Conservation (phyloP, 257 asterid species). For the Scutellaria minor region DNA sequence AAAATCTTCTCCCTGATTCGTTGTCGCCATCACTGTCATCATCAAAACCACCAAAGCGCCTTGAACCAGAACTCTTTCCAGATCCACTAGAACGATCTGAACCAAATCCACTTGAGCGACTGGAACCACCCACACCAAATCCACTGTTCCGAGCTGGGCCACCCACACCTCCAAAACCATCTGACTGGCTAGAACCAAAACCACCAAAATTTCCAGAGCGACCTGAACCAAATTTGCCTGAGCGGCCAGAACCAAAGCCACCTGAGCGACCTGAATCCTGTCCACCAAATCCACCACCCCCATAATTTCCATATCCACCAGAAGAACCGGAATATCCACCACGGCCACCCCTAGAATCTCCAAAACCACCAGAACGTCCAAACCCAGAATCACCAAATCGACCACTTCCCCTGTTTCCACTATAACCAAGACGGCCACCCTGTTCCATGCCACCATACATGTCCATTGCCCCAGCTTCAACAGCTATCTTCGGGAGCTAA, state of each 20-base stretch:
- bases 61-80: slow-evolving; percentile 42
- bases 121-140: slow-evolving; percentile 51
- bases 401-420: slow-evolving; percentile 51
- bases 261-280: slow-evolving; percentile 43
- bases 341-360: slow-evolving; percentile 45
- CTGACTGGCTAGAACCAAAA: slow-evolving; percentile 50
- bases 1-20: background rate
- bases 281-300: slow-evolving; percentile 48
- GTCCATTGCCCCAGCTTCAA: slow-evolving; percentile 60
- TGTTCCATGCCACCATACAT: slow-evolving; percentile 52
- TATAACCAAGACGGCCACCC: slow-evolving; percentile 42
- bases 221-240: slow-evolving; percentile 48
- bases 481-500: slow-evolving; percentile 74
- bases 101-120: slow-evolving; percentile 55
- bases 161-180: slow-evolving; percentile 56
- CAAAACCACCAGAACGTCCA: slow-evolving; percentile 67
- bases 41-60: slow-evolving; percentile 46
- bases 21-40: slow-evolving; percentile 10
- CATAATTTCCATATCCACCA: slow-evolving; percentile 45
- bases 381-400: slow-evolving; percentile 61
- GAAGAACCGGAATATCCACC: slow-evolving; percentile 42
- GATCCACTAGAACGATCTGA: slow-evolving; percentile 38
- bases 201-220: slow-evolving; percentile 45
- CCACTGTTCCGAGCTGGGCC: slow-evolving; percentile 50
- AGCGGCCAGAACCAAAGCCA: slow-evolving; percentile 51